Percentiles rank a stretch among this genome's conserved stretches.
Conservation (phyloP, 768 basidiomycete species). For the Coprinellus micaceus region DNA sequence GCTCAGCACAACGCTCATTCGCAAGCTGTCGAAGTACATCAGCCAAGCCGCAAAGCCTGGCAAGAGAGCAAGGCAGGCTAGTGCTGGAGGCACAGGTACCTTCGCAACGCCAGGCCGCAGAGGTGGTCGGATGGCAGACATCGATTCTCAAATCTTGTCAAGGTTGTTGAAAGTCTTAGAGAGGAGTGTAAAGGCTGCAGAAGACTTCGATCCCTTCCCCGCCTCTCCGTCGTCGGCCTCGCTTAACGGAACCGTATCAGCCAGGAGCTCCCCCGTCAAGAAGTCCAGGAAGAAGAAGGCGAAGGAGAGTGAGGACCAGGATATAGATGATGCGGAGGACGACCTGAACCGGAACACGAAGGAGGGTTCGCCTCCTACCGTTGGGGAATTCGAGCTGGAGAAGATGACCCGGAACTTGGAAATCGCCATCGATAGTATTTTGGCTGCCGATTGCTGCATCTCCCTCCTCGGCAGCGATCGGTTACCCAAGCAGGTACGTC, state of each 20-base stretch:
- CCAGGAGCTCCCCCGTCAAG: constrained; percentile 41
- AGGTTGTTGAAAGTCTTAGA: constrained; percentile 76
- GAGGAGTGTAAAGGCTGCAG: constrained; percentile 70
- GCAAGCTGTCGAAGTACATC: constrained; percentile 69
- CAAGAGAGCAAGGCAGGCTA: constrained; percentile 57
- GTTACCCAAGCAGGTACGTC: constrained; percentile 78
- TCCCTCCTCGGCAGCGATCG: constrained; percentile 74
- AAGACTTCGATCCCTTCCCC: constrained; percentile 71
- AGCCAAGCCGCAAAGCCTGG: constrained; percentile 62
- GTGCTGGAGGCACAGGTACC: constrained; percentile 23
- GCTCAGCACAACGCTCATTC: constrained; percentile 53
- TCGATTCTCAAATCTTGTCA: constrained; percentile 59
- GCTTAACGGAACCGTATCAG: constrained; percentile 9
- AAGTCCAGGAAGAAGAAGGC: constrained; percentile 46
- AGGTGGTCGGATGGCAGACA: constrained; percentile 56
- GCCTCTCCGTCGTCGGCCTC: constrained; percentile 19
- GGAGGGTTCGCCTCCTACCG: constrained; percentile 14
- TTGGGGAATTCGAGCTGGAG: constrained; percentile 48
- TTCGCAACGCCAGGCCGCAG: constrained; percentile 46
- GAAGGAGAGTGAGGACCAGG: constrained; percentile 28
- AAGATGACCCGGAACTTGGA: constrained; percentile 52
- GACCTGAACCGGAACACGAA: constrained; percentile 15
- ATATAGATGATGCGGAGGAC: constrained; percentile 20
- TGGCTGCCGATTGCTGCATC: constrained; percentile 83
- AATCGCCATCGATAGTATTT: constrained; percentile 64